phyloP scores from a whole-genome alignment of 2,329 filamentous ascomycete genomes.

The Penicillium palitans region DNA sequence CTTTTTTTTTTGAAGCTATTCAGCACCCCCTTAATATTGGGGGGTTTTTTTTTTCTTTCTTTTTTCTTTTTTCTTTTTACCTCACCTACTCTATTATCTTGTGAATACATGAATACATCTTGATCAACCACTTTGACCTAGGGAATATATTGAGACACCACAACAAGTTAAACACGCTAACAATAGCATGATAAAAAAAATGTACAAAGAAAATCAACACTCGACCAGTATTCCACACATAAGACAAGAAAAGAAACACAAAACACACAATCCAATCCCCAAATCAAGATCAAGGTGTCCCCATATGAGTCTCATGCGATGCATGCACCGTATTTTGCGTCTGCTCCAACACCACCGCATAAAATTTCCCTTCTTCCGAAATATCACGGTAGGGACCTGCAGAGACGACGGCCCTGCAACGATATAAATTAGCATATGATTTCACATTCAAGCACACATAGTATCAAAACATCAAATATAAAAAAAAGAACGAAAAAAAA shows the following conservation, averaged over 20 bases:
- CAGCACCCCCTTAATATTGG: too few relatives aligned
- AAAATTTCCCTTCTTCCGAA: constrained; percentile 40
- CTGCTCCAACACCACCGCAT: constrained; percentile 40
- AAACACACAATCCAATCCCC: background rate
- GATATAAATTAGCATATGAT: background rate
- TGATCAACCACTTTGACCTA: too few relatives aligned
- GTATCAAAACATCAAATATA: background rate
- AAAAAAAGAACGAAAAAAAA: background rate
- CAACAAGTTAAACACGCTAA: background rate
- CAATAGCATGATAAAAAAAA: background rate
- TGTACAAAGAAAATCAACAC: background rate
- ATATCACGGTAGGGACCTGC: constrained; percentile 40
- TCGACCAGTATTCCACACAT: background rate
- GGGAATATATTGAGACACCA: background rate
- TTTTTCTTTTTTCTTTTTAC: too few relatives aligned
- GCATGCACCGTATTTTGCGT: constrained; percentile 8
- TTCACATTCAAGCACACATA: background rate
- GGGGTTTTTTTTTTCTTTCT: constrained; percentile 26
- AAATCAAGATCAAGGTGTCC: constrained; percentile 3
- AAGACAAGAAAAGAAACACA: background rate
- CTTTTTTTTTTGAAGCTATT: background rate
- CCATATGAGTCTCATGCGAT: constrained; percentile 5
- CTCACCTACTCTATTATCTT: too few relatives aligned
- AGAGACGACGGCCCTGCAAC: constrained; percentile 33
- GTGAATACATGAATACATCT: too few relatives aligned